Percentiles rank a stretch among this genome's conserved stretches.
These are phyloP conservation scores for Syncephalastrum monosporum DNA, from an alignment of 371 early-diverging fungal genomes.

Conservation along the genomic window DNA sequence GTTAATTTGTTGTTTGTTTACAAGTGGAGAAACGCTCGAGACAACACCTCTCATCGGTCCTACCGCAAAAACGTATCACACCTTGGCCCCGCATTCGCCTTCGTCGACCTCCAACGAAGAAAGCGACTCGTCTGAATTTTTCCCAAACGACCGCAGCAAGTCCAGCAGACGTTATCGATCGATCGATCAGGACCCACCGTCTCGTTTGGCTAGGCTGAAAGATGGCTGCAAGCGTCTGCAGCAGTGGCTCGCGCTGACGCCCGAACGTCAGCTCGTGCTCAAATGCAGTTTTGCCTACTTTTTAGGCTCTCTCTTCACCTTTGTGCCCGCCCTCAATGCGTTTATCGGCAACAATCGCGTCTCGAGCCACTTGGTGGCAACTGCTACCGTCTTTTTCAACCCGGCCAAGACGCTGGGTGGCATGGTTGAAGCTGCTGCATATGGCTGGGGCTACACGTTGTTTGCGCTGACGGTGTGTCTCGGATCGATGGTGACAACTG, in stretches of 20 bases:
- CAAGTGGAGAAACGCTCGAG: too few relatives aligned
- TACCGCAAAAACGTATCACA: too few relatives aligned
- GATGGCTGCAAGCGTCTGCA: neutral
- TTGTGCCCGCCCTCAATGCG: conserved; percentile 53
- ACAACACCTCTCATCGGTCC: too few relatives aligned
- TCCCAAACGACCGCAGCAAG: too few relatives aligned
- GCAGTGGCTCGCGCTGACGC: conserved; percentile 14
- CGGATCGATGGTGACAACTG: conserved; percentile 56
- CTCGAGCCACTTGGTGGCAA: conserved; percentile 64
- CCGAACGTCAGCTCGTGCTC: conserved; percentile 46
- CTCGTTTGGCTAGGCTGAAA: too few relatives aligned
- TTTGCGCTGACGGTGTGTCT: conserved; percentile 54
- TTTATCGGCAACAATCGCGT: conserved; percentile 43
- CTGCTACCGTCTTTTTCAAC: conserved; percentile 67
- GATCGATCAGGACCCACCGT: too few relatives aligned
- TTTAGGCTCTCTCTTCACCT: conserved; percentile 60
- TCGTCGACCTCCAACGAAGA: conserved; percentile 1
- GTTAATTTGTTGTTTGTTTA: too few relatives aligned
- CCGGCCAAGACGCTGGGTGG: conserved; percentile 68
- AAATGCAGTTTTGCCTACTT: conserved; percentile 68
- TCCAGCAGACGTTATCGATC: too few relatives aligned
- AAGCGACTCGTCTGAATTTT: neutral
- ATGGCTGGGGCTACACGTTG: conserved; percentile 54
- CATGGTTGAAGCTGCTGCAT: conserved; percentile 65
- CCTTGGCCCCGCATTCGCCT: neutral